These are phyloP conservation scores for Phaffomyces antillensis DNA, from an alignment of 805 yeast species.

Conservation along the genomic window DNA sequence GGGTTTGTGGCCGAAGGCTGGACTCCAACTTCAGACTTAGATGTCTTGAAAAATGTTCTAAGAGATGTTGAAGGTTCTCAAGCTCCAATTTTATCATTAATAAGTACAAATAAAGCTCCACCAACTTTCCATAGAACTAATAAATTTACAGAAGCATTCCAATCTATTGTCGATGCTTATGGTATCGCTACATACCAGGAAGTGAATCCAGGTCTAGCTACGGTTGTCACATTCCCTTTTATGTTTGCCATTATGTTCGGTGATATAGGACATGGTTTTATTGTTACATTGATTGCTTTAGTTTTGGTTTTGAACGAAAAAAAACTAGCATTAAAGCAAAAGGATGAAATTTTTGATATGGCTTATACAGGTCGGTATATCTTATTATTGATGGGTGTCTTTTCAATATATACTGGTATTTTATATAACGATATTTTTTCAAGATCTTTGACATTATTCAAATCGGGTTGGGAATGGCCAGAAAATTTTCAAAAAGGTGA, in stretches of 20 bases:
- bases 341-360: constrained; percentile 96
- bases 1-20: constrained; percentile 95
- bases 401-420: constrained; percentile 93
- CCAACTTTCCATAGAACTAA: constrained; percentile 95
- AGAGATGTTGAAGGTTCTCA: constrained; percentile 38
- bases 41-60: constrained; percentile 56
- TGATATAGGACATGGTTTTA: constrained; percentile 93
- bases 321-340: constrained; percentile 55
- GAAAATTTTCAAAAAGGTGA: constrained; percentile 54
- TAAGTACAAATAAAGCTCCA: constrained; percentile 78
- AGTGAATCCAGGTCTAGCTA: constrained; percentile 93
- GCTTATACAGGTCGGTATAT: constrained; percentile 92
- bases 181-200: constrained; percentile 92
- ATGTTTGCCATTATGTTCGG: constrained; percentile 99
- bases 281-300: constrained; percentile 68
- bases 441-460: constrained; percentile 78
- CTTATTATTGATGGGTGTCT: constrained; percentile 82
- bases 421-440: constrained; percentile 93
- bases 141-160: constrained; percentile 91
- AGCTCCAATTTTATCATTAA: constrained; percentile 39
- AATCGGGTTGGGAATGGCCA: constrained; percentile 94
- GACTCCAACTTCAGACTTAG: constrained; percentile 79
- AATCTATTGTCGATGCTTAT: constrained; percentile 89
- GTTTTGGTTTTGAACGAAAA: constrained; percentile 68
- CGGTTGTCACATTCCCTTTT: constrained; percentile 93